Percentiles rank a stretch among this genome's conserved stretches.
Evolutionary conservation across 169 alveolate species (phyloP).

Genomic region (Plasmodium inui): DNA sequence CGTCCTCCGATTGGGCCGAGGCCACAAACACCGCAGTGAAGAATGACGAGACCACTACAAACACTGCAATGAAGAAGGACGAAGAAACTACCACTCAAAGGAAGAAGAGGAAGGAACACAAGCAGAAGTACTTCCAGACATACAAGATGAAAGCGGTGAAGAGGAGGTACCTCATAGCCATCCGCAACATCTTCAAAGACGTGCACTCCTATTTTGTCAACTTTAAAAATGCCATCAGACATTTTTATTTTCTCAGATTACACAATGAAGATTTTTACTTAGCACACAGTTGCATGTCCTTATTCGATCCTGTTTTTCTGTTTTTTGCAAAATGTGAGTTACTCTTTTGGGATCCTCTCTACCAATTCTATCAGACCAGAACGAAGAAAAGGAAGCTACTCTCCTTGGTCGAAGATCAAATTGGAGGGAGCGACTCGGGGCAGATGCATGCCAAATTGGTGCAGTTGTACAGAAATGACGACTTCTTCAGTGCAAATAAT

Average conservation of each 20-base stretch:
- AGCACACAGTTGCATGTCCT: not conserved
- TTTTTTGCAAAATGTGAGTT: slow-evolving; percentile 63
- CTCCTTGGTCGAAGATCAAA: not conserved
- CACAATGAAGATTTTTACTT: slow-evolving; percentile 45
- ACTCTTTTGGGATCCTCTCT: slow-evolving; percentile 72
- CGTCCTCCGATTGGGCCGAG: not conserved
- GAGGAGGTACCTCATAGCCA: slow-evolving; percentile 8
- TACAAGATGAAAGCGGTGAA: slow-evolving; percentile 27
- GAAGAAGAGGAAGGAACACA: slow-evolving; percentile 13
- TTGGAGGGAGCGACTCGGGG: not conserved
- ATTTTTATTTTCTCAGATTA: slow-evolving; percentile 45
- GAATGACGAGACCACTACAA: not conserved
- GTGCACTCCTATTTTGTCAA: slow-evolving; percentile 42
- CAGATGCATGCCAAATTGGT: not conserved
- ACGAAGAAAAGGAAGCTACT: slow-evolving; percentile 12
- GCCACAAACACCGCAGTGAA: not conserved
- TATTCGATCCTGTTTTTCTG: slow-evolving; percentile 36
- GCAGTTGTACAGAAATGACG: not conserved
- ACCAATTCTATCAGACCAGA: slow-evolving; percentile 35
- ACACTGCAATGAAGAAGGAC: not conserved
- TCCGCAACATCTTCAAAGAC: slow-evolving; percentile 21
- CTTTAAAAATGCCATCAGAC: slow-evolving; percentile 63
- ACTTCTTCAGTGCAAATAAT: not conserved
- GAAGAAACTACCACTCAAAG: not conserved
- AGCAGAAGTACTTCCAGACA: slow-evolving; percentile 56